These are phyloP conservation scores for Colletotrichum plurivorum DNA, from an alignment of 2,329 filamentous ascomycete genomes.

Conservation along the genomic window DNA sequence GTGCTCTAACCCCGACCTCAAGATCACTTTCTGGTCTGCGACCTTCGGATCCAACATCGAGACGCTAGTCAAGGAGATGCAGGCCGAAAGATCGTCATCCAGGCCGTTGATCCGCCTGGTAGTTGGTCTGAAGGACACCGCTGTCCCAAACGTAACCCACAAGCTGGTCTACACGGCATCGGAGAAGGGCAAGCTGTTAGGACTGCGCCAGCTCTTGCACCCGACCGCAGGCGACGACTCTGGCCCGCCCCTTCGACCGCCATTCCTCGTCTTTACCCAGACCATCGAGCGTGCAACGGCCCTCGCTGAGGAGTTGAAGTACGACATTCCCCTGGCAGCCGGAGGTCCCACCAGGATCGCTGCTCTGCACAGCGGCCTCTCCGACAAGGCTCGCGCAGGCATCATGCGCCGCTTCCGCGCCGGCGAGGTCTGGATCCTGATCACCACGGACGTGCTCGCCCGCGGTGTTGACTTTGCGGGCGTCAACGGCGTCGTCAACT, in stretches of 20 bases:
- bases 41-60: constrained; percentile 97
- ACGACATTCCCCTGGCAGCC: constrained; percentile 92
- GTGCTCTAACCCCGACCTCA: constrained; percentile 78
- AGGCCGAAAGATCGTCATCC: constrained; percentile 62
- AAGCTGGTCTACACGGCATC: constrained; percentile 91
- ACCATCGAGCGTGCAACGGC: constrained; percentile 92
- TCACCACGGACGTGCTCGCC: constrained; percentile 94
- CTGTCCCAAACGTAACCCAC: constrained; percentile 92
- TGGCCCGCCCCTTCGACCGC: constrained; percentile 79
- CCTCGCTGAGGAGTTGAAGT: constrained; percentile 89
- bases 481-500: constrained; percentile 96
- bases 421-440: constrained; percentile 95
- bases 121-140: constrained; percentile 96
- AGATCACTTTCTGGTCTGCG: constrained; percentile 91
- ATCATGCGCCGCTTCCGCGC: constrained; percentile 93
- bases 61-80: constrained; percentile 78
- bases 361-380: constrained; percentile 89
- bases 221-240: constrained; percentile 73
- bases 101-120: constrained; percentile 83
- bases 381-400: constrained; percentile 79
- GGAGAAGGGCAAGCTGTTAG: constrained; percentile 93
- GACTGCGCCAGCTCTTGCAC: constrained; percentile 89
- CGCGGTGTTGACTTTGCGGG: constrained; percentile 96
- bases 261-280: constrained; percentile 96
- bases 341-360: constrained; percentile 89